phyloP scores from a whole-genome alignment of 495 filamentous ascomycete species.

The Lasiosphaeria miniovina region DNA sequence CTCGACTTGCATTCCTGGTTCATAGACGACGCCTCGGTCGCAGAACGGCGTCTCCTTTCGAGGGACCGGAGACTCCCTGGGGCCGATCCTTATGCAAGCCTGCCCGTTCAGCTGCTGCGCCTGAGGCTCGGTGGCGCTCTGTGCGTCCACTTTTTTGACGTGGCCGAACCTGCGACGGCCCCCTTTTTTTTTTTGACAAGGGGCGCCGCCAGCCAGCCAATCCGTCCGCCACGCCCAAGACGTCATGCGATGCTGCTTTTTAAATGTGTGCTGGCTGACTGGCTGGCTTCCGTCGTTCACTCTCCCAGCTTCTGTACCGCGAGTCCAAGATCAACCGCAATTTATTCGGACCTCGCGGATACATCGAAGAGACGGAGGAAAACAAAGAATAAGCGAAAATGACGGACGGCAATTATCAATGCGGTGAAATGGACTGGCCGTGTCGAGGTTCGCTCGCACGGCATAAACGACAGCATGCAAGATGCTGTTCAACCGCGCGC shows the following conservation, averaged over 20 bases:
- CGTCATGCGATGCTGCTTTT: constrained; percentile 7
- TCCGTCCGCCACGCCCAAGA: neutral
- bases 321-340: too few species aligned
- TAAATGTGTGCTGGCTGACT: constrained; percentile 11
- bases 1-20: neutral
- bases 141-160: constrained; percentile 1
- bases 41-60: constrained; percentile 4
- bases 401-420: neutral
- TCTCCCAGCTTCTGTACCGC: neutral
- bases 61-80: neutral
- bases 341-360: too few species aligned
- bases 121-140: constrained; percentile 13
- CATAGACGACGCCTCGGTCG: neutral
- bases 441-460: constrained; percentile 3
- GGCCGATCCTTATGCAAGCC: constrained; percentile 17
- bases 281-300: neutral
- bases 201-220: neutral
- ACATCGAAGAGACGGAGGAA: neutral
- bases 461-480: constrained; percentile 5
- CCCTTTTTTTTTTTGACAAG: neutral
- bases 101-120: neutral
- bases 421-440: neutral
- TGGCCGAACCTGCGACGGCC: constrained; percentile 12
- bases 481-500: constrained; percentile 1
- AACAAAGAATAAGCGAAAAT: neutral